Base-by-base conservation (phyloP, 1,284 basidiomycete species). In the Cryptococcus wingfieldii region DNA sequence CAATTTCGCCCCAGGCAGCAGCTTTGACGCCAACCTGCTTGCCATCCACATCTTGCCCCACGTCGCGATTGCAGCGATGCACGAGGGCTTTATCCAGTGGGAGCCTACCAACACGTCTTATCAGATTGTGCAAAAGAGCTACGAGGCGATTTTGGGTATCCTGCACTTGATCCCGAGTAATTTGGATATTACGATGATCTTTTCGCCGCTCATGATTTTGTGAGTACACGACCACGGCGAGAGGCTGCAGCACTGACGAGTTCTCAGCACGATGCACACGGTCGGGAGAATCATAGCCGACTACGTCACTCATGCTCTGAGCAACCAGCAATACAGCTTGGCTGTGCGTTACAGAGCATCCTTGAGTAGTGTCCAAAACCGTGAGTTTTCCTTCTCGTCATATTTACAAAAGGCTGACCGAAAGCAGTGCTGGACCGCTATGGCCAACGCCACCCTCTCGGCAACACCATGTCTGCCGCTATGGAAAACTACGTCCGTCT, bases 101-200 rank as follows among this genome's bases (percentile, higher is more conserved):
- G 54, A 62, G 8, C 54, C 55, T 0, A 55, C 59, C 31, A 56
- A 60, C 47, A 44, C 57, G 0, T 51, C 64, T 6, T 38, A 62
- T 14, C 56, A 51, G 1, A 47, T 56, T 9, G 43, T 67, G n/a
- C 63, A 67, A 38, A 61, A 64, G 44, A 60, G 63, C 0, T 71
- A 65, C 47, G 68, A 72, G 47, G 63, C 58, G 3, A 61, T 69
- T 18, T 55, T 72, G 10, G 63, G 64, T 5, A 45, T 71, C n/a
- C 52, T 74, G 10, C 69, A 75, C 49, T 58, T 72, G 14, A 65
- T 75, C 23, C 73, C 73, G 1, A 66, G 65, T 18, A 72, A 72
- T 53, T 54, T 73, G 23, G 72, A 75, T 47, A 49, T 74, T n/a
- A 55, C 65, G 6, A 45, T 66, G 18, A 41, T 73, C 38, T 47